phyloP scores from a whole-genome alignment of 2,329 filamentous ascomycete genomes.

The Blumeriella jaapii region DNA sequence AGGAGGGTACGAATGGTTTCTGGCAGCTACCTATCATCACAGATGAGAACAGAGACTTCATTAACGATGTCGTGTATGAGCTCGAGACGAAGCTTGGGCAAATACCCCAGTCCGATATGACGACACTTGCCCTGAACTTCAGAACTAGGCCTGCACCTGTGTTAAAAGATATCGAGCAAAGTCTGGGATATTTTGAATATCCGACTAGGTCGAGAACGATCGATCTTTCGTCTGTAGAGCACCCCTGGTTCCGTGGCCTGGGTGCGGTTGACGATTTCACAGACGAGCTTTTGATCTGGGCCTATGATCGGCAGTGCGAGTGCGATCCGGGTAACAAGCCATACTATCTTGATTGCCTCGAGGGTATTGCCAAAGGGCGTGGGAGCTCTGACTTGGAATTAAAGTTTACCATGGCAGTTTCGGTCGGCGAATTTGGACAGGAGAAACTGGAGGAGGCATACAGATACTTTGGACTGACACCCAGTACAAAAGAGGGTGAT shows the following conservation, averaged over 20 bases:
- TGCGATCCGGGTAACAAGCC: conserved; percentile 42
- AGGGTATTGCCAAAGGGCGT: conserved; percentile 40
- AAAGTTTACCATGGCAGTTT: conserved; percentile 45
- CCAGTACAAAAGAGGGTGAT: conserved; percentile 36
- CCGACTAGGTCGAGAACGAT: conserved; percentile 20
- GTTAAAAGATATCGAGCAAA: conserved; percentile 20
- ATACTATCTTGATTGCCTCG: conserved; percentile 56
- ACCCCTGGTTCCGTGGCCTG: conserved; percentile 45
- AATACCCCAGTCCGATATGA: conserved; percentile 16
- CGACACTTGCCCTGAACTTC: conserved; percentile 5
- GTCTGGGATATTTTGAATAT: conserved; percentile 23
- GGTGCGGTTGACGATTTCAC: conserved; percentile 52
- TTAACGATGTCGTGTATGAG: conserved; percentile 51
- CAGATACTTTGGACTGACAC: conserved; percentile 42
- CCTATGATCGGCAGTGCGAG: conserved; percentile 47
- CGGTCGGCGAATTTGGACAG: conserved; percentile 44
- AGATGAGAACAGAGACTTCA: conserved; percentile 26
- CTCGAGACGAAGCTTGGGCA: conserved; percentile 27
- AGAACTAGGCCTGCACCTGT: conserved; percentile 12
- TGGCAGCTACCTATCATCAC: conserved; percentile 24
- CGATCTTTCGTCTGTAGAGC: conserved; percentile 29
- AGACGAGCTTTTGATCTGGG: conserved; percentile 48
- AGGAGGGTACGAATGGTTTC: conserved; percentile 23
- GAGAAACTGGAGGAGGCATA: conserved; percentile 48
- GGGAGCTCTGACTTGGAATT: conserved; percentile 42